Percentiles rank a stretch among this genome's conserved stretches.
These are phyloP conservation scores for Crotalaria pallida DNA, from an alignment of 306 rosid genomes.

Conservation along the genomic window DNA sequence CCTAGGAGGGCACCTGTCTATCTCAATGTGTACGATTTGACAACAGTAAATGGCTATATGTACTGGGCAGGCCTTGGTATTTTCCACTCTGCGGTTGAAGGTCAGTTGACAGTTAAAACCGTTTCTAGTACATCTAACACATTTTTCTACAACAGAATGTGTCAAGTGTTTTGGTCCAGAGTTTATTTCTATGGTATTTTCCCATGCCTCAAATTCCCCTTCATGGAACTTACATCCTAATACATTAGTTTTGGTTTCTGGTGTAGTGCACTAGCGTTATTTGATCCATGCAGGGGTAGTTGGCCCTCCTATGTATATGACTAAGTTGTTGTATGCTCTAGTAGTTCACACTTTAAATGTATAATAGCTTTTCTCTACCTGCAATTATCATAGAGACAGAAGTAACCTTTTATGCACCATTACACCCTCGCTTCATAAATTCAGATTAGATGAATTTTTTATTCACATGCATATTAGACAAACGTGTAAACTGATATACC, in stretches of 20 bases:
- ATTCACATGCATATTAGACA: background rate
- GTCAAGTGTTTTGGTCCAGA: background rate
- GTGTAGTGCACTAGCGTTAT: background rate
- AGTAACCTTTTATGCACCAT: background rate
- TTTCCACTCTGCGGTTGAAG: conserved; percentile 91
- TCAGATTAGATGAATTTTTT: background rate
- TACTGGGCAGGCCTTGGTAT: conserved; percentile 96
- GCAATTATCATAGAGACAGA: background rate
- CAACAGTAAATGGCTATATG: conserved; percentile 80
- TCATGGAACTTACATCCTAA: background rate
- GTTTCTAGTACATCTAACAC: background rate
- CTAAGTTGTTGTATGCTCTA: background rate
- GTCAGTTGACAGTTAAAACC: conserved; percentile 34
- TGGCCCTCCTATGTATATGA: background rate
- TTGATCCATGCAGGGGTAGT: background rate
- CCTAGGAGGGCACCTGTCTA: conserved; percentile 74
- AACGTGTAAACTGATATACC: background rate
- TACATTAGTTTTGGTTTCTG: background rate
- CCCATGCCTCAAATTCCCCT: background rate
- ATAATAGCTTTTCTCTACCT: background rate
- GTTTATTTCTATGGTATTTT: background rate
- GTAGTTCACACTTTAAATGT: background rate
- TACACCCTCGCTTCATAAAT: background rate
- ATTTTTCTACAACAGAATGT: background rate
- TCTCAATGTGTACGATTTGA: conserved; percentile 90